Evolutionary conservation across 345 rosid genomes (phyloP).

Genomic region (Pistacia atlantica): DNA sequence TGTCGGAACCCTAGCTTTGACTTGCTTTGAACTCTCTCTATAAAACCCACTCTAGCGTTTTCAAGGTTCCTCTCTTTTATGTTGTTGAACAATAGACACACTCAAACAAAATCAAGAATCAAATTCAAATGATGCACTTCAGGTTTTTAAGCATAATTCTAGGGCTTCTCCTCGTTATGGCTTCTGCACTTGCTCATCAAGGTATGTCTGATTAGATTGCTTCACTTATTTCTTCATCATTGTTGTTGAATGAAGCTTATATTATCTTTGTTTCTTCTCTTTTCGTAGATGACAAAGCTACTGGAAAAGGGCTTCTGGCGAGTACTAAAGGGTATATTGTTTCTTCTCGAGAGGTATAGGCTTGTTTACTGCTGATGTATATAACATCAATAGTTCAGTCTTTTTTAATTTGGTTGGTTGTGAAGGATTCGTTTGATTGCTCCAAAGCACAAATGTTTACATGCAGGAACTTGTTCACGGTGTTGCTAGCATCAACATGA

Average conservation of each 20-base stretch:
- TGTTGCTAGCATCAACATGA: conserved; percentile 12
- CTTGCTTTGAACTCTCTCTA: conserved; percentile 43
- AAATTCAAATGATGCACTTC: conserved; percentile 28
- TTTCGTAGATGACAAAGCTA: not conserved
- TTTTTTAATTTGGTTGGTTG: not conserved
- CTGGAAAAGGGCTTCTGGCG: not conserved
- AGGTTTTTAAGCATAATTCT: conserved; percentile 33
- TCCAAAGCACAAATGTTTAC: not conserved
- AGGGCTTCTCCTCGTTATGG: conserved; percentile 38
- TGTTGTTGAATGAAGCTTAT: not conserved
- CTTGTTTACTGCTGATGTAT: not conserved
- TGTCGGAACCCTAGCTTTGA: conserved; percentile 46
- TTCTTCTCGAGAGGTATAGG: conserved; percentile 20
- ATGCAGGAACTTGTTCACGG: conserved; percentile 34
- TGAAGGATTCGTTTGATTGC: not conserved
- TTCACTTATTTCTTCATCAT: not conserved
- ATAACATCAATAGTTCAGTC: not conserved
- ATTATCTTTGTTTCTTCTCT: not conserved
- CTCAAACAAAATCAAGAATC: conserved; percentile 11
- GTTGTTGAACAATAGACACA: conserved; percentile 10
- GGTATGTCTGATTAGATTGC: conserved; percentile 26
- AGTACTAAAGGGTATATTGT: conserved; percentile 2
- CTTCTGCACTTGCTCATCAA: conserved; percentile 33
- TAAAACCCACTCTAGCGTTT: conserved; percentile 30
- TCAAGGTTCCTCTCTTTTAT: conserved; percentile 34